phyloP scores from a whole-genome alignment of 2,329 filamentous ascomycete genomes.

The Davidsoniella australis region DNA sequence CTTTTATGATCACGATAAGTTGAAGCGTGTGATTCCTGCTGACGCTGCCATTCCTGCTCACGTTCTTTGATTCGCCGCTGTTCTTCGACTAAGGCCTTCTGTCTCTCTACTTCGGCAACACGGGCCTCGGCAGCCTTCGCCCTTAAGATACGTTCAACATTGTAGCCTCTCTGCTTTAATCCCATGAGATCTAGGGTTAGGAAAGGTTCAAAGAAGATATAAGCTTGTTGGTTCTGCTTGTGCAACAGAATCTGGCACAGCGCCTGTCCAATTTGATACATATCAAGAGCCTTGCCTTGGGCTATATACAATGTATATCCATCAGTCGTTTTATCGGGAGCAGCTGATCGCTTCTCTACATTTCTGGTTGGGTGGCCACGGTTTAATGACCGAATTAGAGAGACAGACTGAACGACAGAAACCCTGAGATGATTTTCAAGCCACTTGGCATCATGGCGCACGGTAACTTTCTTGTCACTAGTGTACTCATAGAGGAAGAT shows the following conservation, averaged over 20 bases:
- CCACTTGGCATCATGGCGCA: conserved; percentile 81
- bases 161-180: conserved; percentile 77
- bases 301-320: conserved; percentile 62
- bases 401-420: conserved; percentile 60
- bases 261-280: conserved; percentile 84
- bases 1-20: conserved; percentile 15
- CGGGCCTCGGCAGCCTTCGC: conserved; percentile 76
- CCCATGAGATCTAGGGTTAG: conserved; percentile 70
- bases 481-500: conserved; percentile 69
- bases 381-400: conserved; percentile 53
- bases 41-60: conserved; percentile 28
- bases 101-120: conserved; percentile 68
- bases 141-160: conserved; percentile 83
- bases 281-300: conserved; percentile 47
- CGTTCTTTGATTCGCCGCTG: conserved; percentile 45
- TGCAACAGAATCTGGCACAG: conserved; percentile 66
- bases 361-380: conserved; percentile 52
- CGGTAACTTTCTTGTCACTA: conserved; percentile 54
- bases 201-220: conserved; percentile 80
- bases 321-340: conserved; percentile 35
- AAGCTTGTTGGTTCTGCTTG: conserved; percentile 74
- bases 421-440: conserved; percentile 71
- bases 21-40: conserved; percentile 19
- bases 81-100: conserved; percentile 57
- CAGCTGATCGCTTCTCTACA: conserved; percentile 59